phyloP scores from a whole-genome alignment of 2,329 filamentous ascomycete species.

The Microdochium nivale region DNA sequence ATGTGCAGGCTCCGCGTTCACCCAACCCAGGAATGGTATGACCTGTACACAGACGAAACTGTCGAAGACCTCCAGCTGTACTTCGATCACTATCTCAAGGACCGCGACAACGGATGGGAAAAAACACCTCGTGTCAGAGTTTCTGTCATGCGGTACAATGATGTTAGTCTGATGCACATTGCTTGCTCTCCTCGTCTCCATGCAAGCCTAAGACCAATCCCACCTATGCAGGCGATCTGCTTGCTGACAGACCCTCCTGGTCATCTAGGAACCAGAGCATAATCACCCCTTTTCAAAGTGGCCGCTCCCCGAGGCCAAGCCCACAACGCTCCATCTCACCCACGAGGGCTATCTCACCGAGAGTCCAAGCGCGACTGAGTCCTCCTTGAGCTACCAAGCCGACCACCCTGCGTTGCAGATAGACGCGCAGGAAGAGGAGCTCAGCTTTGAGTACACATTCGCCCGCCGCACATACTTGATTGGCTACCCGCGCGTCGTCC shows the following conservation, averaged over 20 bases:
- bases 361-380: conserved; percentile 12
- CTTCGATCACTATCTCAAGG: conserved; percentile 34
- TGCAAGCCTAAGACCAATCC: no score
- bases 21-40: conserved; percentile 32
- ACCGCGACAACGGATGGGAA: conserved; percentile 31
- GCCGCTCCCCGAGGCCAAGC: no score
- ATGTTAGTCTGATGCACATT: no score
- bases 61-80: conserved; percentile 27
- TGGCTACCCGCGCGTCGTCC: conserved; percentile 31
- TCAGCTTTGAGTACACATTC: conserved; percentile 26
- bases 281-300: no score
- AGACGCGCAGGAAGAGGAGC: conserved; percentile 1
- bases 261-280: no score
- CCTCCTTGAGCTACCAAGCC: conserved; percentile 18
- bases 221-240: no score
- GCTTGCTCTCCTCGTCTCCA: no score
- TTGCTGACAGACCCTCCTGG: no score
- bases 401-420: conserved; percentile 6
- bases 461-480: conserved; percentile 23
- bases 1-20: conserved; percentile 24
- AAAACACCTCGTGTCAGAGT: conserved; percentile 30
- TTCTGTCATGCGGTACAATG: no score
- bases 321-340: no score
- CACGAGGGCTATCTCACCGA: conserved; percentile 17
- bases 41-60: conserved; percentile 24